These are phyloP conservation scores for Chlorella sp. DNA, from an alignment of 139 green algal species.

Conservation along the genomic window DNA sequence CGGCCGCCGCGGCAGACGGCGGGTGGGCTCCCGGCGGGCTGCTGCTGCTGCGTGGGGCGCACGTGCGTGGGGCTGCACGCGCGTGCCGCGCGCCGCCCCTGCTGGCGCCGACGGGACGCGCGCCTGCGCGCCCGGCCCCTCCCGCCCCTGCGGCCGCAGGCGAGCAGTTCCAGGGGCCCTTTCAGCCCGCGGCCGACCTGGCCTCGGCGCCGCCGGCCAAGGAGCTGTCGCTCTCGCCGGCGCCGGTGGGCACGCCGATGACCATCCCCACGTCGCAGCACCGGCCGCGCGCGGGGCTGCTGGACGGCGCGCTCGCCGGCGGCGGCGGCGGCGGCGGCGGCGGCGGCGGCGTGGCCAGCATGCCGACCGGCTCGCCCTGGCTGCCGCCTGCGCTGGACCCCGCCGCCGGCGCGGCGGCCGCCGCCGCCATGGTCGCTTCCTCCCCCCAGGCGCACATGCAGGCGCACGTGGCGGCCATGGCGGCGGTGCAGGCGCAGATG, in stretches of 20 bases:
- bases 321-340: neutral
- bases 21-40: neutral
- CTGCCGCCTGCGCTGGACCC: neutral
- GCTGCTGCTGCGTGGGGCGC: neutral
- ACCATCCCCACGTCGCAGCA: neutral
- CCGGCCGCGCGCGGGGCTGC: neutral
- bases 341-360: neutral
- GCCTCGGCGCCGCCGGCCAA: neutral
- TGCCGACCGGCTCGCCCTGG: neutral
- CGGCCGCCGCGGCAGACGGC: neutral
- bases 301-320: neutral
- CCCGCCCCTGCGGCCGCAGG: neutral
- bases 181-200: slow-evolving; percentile 61
- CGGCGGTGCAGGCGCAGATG: slow-evolving; percentile 40
- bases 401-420: slow-evolving; percentile 11
- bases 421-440: slow-evolving; percentile 18
- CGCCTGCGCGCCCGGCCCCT: neutral
- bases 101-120: no score
- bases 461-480: slow-evolving; percentile 46
- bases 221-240: neutral
- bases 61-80: neutral
- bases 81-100: neutral
- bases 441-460: slow-evolving; percentile 30
- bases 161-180: slow-evolving; percentile 72
- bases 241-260: slow-evolving; percentile 2